Conservation (phyloP, 2,329 filamentous ascomycete species). For the Diaporthe aspalathi region DNA sequence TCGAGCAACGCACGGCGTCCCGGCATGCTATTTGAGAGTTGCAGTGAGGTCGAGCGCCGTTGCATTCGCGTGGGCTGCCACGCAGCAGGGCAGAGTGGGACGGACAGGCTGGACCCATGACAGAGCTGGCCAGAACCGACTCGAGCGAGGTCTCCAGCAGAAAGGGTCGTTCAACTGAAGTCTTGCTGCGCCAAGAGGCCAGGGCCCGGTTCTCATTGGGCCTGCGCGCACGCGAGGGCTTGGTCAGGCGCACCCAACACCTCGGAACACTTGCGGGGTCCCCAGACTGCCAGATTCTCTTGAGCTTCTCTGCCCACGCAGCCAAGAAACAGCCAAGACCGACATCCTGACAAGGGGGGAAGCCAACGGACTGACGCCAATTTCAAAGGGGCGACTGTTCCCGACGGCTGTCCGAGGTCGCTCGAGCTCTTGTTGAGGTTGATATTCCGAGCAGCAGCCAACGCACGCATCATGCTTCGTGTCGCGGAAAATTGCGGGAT, state of each 20-base stretch:
- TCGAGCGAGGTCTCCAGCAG: too few relatives aligned
- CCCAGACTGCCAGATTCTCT: constrained; percentile 22
- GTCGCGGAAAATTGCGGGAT: not conserved
- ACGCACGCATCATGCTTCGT: not conserved
- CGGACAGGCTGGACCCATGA: not conserved
- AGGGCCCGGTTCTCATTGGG: not conserved
- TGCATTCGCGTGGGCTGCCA: constrained; percentile 17
- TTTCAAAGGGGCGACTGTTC: not conserved
- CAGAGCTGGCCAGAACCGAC: constrained; percentile 17
- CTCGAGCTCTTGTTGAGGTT: not conserved
- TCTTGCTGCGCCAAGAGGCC: constrained; percentile 18
- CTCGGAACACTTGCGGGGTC: constrained; percentile 21
- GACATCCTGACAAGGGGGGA: constrained; percentile 16
- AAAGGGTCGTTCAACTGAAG: constrained; percentile 10
- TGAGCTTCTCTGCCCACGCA: constrained; percentile 12
- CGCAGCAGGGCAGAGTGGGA: not conserved
- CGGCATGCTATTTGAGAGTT: constrained; percentile 16
- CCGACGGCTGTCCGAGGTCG: constrained; percentile 11
- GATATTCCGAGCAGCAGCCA: not conserved
- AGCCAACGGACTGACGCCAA: constrained; percentile 21
- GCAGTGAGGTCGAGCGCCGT: constrained; percentile 8
- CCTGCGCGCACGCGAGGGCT: not conserved
- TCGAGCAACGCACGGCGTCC: not conserved
- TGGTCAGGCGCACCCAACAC: constrained; percentile 29
- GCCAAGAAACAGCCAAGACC: constrained; percentile 25